A percentile compares a stretch with the other conserved stretches of the same genome.
Conservation (phyloP, 75 land plant species). For the Larix kaempferi region DNA sequence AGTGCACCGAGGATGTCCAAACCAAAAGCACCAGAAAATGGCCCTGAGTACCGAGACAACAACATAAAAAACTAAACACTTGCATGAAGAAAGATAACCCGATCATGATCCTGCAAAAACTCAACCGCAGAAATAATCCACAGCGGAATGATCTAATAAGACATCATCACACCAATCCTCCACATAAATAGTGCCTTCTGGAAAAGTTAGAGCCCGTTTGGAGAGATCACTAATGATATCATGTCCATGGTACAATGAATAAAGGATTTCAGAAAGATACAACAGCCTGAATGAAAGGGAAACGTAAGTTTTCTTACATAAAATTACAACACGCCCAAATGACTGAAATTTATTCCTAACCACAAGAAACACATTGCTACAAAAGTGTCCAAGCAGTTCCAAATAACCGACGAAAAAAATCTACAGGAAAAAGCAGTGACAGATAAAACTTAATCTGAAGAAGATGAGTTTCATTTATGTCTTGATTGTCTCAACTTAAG, state of each 20-base stretch:
- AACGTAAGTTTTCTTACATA: neutral
- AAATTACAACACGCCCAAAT: neutral
- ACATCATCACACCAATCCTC: no score
- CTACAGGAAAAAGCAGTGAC: neutral
- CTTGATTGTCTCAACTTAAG: conserved; percentile 13
- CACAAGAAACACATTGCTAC: conserved; percentile 3
- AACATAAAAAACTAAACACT: no score
- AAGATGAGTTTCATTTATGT: conserved; percentile 3
- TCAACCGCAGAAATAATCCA: no score
- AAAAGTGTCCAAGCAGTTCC: neutral
- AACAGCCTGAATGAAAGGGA: neutral
- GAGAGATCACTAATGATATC: no score
- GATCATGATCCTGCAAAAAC: no score
- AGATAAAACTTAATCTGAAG: neutral
- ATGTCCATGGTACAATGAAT: neutral
- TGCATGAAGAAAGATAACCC: no score
- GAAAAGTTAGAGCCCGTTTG: no score
- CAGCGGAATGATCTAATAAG: no score
- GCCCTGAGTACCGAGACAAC: no score
- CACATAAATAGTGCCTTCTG: no score
- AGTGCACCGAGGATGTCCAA: no score
- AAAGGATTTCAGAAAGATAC: neutral
- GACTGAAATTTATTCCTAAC: neutral
- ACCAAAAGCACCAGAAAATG: no score
- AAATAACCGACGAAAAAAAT: neutral